Evolutionary conservation across 1,284 basidiomycete species (phyloP).

Genomic region (Calocybe gambosa): DNA sequence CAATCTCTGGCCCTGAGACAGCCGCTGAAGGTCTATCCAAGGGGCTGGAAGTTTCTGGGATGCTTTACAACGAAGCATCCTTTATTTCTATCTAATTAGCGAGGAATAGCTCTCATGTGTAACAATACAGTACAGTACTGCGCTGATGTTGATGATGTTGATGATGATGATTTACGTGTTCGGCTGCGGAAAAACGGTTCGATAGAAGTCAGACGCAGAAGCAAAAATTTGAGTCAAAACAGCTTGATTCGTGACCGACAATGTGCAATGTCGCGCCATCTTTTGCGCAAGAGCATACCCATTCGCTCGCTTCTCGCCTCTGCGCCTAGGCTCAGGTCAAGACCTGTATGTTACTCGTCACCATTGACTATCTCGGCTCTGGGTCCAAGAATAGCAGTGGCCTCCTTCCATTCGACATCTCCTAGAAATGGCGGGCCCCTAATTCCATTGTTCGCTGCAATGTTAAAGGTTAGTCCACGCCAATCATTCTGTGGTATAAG

Average conservation of each 20-base stretch:
- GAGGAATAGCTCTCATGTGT: slow-evolving; percentile 19
- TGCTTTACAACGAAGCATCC: slow-evolving; percentile 83
- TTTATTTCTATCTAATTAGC: slow-evolving; percentile 66
- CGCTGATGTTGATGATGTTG: background rate
- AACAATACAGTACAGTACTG: slow-evolving; percentile 5
- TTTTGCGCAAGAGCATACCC: slow-evolving; percentile 19
- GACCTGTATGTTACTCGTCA: background rate
- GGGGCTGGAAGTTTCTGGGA: slow-evolving; percentile 61
- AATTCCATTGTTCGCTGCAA: slow-evolving; percentile 31
- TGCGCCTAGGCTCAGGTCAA: background rate
- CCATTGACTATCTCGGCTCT: background rate
- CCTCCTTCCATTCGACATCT: slow-evolving; percentile 35
- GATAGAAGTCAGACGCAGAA: slow-evolving; percentile 1
- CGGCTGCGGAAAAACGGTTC: background rate
- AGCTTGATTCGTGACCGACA: slow-evolving; percentile 6
- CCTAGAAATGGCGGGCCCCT: slow-evolving; percentile 26
- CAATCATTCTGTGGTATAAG: slow-evolving; percentile 15
- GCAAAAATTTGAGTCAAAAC: background rate
- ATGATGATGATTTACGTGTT: slow-evolving; percentile 6
- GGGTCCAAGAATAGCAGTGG: slow-evolving; percentile 8
- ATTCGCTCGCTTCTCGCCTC: slow-evolving; percentile 4
- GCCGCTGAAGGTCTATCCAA: slow-evolving; percentile 30
- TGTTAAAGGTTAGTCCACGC: slow-evolving; percentile 31
- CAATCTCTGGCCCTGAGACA: slow-evolving; percentile 57
- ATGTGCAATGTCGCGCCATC: slow-evolving; percentile 30